Conservation (phyloP, 2,329 filamentous ascomycete genomes). For the Verticillium dahliae region DNA sequence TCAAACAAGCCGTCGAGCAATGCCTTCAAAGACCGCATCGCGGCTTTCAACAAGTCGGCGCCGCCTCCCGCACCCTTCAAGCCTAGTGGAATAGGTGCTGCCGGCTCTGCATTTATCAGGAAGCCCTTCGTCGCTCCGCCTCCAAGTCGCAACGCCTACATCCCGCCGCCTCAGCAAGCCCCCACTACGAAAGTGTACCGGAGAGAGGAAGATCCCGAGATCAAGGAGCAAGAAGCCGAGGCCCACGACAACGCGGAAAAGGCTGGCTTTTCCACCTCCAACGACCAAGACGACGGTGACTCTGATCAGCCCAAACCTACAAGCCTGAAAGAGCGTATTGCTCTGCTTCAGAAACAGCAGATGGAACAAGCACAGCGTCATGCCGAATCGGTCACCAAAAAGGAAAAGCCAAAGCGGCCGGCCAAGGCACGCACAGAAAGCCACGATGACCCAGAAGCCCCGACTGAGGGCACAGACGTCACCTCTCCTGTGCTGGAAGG, state of each 20-base stretch:
- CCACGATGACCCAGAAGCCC: conserved; percentile 25
- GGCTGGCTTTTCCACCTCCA: conserved; percentile 50
- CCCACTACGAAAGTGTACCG: conserved; percentile 72
- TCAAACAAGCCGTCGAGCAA: conserved; percentile 66
- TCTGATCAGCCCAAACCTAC: conserved; percentile 87
- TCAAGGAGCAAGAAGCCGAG: conserved; percentile 59
- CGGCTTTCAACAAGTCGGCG: conserved; percentile 88
- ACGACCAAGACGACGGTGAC: conserved; percentile 45
- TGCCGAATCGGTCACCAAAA: conserved; percentile 70
- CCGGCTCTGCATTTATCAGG: conserved; percentile 72
- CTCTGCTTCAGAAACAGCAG: conserved; percentile 88
- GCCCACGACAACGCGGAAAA: conserved; percentile 60
- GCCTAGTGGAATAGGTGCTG: conserved; percentile 55
- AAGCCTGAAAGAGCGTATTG: conserved; percentile 92
- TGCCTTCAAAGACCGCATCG: conserved; percentile 92
- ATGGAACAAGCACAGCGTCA: conserved; percentile 80
- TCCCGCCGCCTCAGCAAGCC: conserved; percentile 67
- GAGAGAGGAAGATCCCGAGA: conserved; percentile 78
- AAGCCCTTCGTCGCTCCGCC: conserved; percentile 96
- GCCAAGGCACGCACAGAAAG: conserved; percentile 61
- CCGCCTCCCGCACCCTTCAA: conserved; percentile 90
- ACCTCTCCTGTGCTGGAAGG: neutral
- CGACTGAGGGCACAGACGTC: conserved; percentile 10
- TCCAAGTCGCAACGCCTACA: conserved; percentile 84
- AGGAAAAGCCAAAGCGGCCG: conserved; percentile 78